Base-by-base conservation (phyloP, 257 asterid species). In the Paraleonurus japonicus region DNA sequence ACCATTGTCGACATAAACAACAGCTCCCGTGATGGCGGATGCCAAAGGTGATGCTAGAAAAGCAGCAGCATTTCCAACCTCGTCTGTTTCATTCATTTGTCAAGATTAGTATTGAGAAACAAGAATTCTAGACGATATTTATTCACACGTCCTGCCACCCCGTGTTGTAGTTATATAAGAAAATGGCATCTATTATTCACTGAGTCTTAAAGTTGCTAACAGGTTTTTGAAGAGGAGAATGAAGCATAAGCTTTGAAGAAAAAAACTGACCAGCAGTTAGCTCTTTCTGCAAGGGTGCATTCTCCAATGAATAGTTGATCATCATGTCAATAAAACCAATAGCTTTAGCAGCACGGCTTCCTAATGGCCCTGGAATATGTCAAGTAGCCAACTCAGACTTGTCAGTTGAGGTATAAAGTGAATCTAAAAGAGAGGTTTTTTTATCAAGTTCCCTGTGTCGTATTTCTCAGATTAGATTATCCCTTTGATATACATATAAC, bases 261-360 rank as follows among this genome's bases (percentile, higher is more conserved):
- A 11, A 24, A 4, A n/a, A 47, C 84, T 88, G 73, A 94, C 99
- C 99, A 22, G 99, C 92, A 73, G 85, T 83, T 20, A 95, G 85
- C 71, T 95, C 99, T 84, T 95, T 95, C 78, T 92, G 98, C 89
- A 88, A 68, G 55, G 99, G 99, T 5, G 99, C 93, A 67, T 95
- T 95, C 85, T 91, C 96, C 76, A 77, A 43, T 0, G 99, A 91
- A 74, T 95, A 95, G 83, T 95, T 88, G 24, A 95, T 95, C 98
- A 95, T 95, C 98, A 89, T 92, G 80, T 95, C 99, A 39, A 95
- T 92, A 72, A 95, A 95, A 26, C 98, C 99, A 32, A 95, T 95
- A 75, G 98, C 99, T 84, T 95, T 95, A 17, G 99, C 98, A 63
- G 99, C 98, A 45, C 99, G 98, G 75, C 99, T 94, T 84, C 99